Evolutionary conservation across 495 filamentous ascomycete genomes (phyloP).

Genomic region (Lepraria neglecta): DNA sequence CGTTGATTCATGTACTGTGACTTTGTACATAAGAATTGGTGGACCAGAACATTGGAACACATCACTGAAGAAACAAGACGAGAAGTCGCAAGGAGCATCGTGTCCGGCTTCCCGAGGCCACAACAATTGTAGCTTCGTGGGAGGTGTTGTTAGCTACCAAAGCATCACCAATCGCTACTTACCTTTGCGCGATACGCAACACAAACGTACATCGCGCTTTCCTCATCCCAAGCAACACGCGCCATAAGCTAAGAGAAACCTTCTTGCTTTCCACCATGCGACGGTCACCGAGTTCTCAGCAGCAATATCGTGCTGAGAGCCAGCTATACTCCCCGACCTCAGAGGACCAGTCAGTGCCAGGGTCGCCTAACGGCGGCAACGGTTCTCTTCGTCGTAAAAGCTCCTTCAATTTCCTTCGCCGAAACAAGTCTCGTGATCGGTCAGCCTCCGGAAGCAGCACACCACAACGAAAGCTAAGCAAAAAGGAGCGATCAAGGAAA

Average conservation of each 20-base stretch:
- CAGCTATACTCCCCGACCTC: constrained; percentile 5
- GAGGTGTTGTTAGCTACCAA: constrained; percentile 14
- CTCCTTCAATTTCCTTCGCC: constrained; percentile 62
- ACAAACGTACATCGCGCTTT: constrained; percentile 11
- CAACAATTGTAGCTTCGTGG: constrained; percentile 4
- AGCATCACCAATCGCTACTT: constrained; percentile 6
- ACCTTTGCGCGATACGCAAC: constrained; percentile 11
- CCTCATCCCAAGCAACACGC: neutral
- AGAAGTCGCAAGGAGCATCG: neutral
- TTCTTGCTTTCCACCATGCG: constrained; percentile 1
- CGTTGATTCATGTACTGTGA: constrained; percentile 3
- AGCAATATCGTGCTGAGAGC: constrained; percentile 9
- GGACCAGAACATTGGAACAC: neutral
- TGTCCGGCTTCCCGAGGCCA: neutral
- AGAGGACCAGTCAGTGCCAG: neutral
- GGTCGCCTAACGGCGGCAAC: constrained; percentile 11
- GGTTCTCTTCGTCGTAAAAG: constrained; percentile 37
- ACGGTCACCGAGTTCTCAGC: constrained; percentile 9
- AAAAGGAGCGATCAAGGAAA: constrained; percentile 54
- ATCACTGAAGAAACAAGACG: neutral
- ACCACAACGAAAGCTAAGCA: constrained; percentile 59
- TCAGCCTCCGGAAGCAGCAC: constrained; percentile 36
- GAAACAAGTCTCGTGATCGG: constrained; percentile 69
- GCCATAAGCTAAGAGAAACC: neutral
- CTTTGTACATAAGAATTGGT: neutral